Conservation (phyloP, 1,284 basidiomycete genomes). For the Sporisorium graminicola region DNA sequence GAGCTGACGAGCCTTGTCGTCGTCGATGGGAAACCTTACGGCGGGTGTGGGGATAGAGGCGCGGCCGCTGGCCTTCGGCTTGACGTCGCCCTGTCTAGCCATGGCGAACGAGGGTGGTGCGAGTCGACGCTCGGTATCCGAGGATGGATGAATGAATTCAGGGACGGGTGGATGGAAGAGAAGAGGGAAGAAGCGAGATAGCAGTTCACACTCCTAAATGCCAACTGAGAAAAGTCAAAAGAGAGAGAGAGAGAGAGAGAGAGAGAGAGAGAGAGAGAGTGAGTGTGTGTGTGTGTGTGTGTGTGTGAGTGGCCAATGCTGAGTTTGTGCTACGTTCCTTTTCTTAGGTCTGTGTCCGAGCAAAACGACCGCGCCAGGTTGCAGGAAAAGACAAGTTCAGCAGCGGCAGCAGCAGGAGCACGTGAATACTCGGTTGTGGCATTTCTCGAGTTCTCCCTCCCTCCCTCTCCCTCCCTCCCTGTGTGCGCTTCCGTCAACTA, state of each 20-base stretch:
- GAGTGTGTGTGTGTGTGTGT: too few species aligned
- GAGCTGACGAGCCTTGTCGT: constrained; percentile 16
- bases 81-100: constrained; percentile 23
- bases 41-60: constrained; percentile 45
- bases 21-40: constrained; percentile 32
- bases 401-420: not conserved
- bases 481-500: too few species aligned
- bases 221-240: not conserved
- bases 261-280: too few species aligned
- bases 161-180: constrained; percentile 18
- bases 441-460: not conserved
- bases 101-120: constrained; percentile 14
- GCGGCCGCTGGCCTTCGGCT: constrained; percentile 30
- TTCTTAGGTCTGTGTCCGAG: not conserved
- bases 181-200: not conserved
- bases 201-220: not conserved
- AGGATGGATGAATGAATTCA: constrained; percentile 9
- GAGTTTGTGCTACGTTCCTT: constrained; percentile 9
- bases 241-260: too few species aligned
- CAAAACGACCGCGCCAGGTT: constrained; percentile 1
- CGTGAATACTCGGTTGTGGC: constrained; percentile 3
- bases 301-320: constrained; percentile 31
- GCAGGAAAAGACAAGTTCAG: not conserved
- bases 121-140: not conserved
- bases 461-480: not conserved